Evolutionary conservation across 2,329 filamentous ascomycete species (phyloP).

Genomic region (Talaromyces sp.): DNA sequence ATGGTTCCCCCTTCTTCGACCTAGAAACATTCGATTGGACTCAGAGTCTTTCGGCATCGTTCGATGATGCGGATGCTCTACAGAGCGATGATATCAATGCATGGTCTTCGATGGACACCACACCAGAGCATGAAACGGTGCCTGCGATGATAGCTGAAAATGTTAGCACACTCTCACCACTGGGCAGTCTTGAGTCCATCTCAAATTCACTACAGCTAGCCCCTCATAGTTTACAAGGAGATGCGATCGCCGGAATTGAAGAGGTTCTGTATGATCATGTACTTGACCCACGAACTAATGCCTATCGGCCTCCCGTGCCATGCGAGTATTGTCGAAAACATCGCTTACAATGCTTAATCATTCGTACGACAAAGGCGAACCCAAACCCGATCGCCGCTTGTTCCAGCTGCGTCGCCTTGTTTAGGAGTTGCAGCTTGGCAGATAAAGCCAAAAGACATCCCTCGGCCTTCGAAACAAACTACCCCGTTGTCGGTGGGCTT

Average conservation of each 20-base stretch:
- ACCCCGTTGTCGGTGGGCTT: conserved; percentile 51
- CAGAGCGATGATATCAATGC: background rate
- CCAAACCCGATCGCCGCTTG: conserved; percentile 52
- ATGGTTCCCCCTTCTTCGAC: background rate
- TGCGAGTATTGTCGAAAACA: conserved; percentile 48
- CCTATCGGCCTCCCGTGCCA: conserved; percentile 36
- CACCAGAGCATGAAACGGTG: background rate
- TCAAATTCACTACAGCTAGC: too few relatives aligned
- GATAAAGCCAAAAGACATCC: conserved; percentile 47
- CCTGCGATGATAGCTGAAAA: background rate
- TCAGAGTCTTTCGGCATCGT: background rate
- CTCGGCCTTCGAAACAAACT: conserved; percentile 48
- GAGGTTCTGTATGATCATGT: background rate
- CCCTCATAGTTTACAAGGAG: background rate
- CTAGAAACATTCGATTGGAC: background rate
- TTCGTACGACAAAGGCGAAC: conserved; percentile 49
- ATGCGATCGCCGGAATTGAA: background rate
- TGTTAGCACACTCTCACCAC: background rate
- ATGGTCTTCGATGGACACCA: background rate
- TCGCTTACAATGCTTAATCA: conserved; percentile 51
- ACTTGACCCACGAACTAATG: background rate
- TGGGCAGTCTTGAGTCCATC: background rate
- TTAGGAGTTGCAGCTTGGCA: conserved; percentile 52
- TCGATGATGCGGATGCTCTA: background rate
- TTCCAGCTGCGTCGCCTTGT: conserved; percentile 53